Base-by-base conservation (phyloP, 2,329 filamentous ascomycete species). In the Calonectria crousiana region DNA sequence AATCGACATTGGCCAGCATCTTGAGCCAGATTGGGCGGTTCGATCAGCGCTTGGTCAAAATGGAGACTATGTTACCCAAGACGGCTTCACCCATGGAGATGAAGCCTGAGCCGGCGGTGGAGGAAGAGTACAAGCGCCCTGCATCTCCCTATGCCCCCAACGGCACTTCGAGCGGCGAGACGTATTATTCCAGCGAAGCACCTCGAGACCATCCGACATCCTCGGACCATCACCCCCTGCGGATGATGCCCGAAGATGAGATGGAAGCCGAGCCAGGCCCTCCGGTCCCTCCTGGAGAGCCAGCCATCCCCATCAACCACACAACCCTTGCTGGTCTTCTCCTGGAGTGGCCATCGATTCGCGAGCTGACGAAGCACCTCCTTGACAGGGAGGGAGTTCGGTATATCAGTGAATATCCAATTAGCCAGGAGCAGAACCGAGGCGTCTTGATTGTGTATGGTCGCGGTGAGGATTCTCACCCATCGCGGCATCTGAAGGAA, bases 271-370 rank as follows among this genome's bases (percentile, higher is more conserved):
- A 89, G 56, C 88, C 89, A 26, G 88, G 89, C 10, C 88, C 88
- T 10, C 85, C 88, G 14, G 89, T 90, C 9, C 86, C 85, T 16
- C 89, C 89, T 1, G 92, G 91, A 60, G 89, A 92, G 77, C 90
- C 94, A 18, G 91, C 93, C 2, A 94, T 98, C 71, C 94, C 95
- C 0, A 91, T 93, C 34, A 95, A 98, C 78, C 96, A 98, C 81
- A 97, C 95, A 0, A 98, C 96, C 0, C 92, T 95, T n/a, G 95
- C 95, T 1, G 95, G 97, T 66, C 91, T 95, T 75, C 87, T 98
- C 23, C 86, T 98, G 34, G 88, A 90, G 60, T 95, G 94, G 92
- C 90, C 90, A 0, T 90, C 92, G 0, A 95, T 97, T 69, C 85
- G 88, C 81, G 85, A 89, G 75, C 82, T 98, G 81, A 92, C 95